Percentiles rank a stretch among this genome's conserved stretches.
phyloP scores from a whole-genome alignment of 31 red algal genomes.

The Odonthalia washingtoniensis region DNA sequence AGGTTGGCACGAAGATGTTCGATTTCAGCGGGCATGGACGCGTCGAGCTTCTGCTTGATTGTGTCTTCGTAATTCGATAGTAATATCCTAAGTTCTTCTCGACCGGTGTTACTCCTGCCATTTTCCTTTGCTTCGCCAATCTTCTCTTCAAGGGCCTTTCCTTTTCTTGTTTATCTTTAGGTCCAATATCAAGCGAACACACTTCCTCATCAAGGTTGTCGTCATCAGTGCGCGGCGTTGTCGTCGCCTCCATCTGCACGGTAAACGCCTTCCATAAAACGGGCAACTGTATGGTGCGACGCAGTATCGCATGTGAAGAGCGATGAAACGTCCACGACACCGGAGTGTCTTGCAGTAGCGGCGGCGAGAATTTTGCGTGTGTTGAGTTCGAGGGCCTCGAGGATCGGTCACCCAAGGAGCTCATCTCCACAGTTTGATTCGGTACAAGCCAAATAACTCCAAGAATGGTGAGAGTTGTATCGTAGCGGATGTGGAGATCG shows the following conservation, averaged over 20 bases:
- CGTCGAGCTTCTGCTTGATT: slow-evolving; percentile 42
- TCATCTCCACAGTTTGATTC: not conserved
- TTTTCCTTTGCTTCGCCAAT: slow-evolving; percentile 11
- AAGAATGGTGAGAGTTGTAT: not conserved
- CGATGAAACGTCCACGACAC: too few relatives aligned
- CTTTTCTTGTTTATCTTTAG: slow-evolving; percentile 24
- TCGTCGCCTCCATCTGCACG: slow-evolving; percentile 47
- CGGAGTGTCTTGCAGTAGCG: too few relatives aligned
- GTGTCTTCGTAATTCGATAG: slow-evolving; percentile 18
- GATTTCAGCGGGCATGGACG: slow-evolving; percentile 35
- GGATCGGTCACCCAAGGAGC: too few relatives aligned
- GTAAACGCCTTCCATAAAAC: slow-evolving; percentile 44
- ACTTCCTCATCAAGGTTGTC: slow-evolving; percentile 33
- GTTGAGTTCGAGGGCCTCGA: too few relatives aligned
- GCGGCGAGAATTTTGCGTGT: too few relatives aligned
- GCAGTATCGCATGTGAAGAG: not conserved
- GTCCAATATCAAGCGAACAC: slow-evolving; percentile 46
- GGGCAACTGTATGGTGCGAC: not conserved
- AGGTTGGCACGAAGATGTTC: slow-evolving; percentile 35
- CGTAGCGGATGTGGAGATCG: slow-evolving; percentile 8
- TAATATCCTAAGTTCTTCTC: not conserved
- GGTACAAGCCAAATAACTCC: not conserved
- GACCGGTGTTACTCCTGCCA: slow-evolving; percentile 3
- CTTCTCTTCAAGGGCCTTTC: slow-evolving; percentile 9
- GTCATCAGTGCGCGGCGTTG: too few relatives aligned